Base-by-base conservation (phyloP, 805 yeast species). In the Myxozyma lipomycoides region DNA sequence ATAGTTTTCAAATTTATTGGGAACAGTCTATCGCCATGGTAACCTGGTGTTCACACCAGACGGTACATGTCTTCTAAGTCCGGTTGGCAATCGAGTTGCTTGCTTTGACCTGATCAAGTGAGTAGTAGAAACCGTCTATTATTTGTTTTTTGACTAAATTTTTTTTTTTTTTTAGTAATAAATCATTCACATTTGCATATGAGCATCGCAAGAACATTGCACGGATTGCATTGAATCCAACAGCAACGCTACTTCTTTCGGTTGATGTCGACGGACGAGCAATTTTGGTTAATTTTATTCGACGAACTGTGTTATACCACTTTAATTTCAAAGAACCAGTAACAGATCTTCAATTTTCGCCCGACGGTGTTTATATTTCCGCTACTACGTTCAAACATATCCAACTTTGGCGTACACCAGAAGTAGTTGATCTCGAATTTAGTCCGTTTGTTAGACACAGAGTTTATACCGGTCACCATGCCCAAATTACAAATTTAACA, bases 1-100 rank as follows among this genome's bases (percentile, higher is more conserved):
- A 50, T 72, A 83, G 76, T 84, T 93, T 62, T 82, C 95, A 30
- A 93, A 91, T 70, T 74, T 93, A 28, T 72, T 93, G 61, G 98
- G 98, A 25, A 90, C 98, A 0, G 98, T 93, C 2, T 93, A 93
- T 65, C 75, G 95, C 44, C 86, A 84, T 64, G 98, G 98, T n/a
- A 89, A 91, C 66, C 70, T 93, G 24, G 74, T 83, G 3, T 93
- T 84, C 71, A 83, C 95, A 0, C 79, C 83, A 1, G 96, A 90
- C 64, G 98, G 98, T 2, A 80, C 84, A 9, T 78, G 79, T 49
- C 73, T 93, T 30, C 70, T 93, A 41, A 83, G 93, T 52, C 98
- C 98, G 0, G 98, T 93, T 2, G 98, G 98, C 12, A 93, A 91
- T 67, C 72, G 98, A 64, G 90, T 93, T 26, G 77, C 89, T 17